Conservation (phyloP, 2,329 filamentous ascomycete genomes). For the Pochonia chlamydosporia region DNA sequence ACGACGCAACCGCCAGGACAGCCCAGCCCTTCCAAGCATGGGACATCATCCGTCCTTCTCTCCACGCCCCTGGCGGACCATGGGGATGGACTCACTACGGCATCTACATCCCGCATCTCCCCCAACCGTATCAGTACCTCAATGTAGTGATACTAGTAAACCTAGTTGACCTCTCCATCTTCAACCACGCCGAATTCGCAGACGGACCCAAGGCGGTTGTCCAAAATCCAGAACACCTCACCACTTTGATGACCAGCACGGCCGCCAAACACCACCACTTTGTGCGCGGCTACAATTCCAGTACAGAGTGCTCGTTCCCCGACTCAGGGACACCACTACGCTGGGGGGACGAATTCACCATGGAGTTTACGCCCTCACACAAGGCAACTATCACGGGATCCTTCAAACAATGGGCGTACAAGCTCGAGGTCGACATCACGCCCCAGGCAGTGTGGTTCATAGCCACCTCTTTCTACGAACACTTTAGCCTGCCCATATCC, state of each 20-base stretch:
- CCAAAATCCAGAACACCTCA: neutral
- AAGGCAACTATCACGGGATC: neutral
- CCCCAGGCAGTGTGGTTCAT: conserved; percentile 1
- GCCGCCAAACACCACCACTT: neutral
- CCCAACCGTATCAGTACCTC: neutral
- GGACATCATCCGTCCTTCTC: neutral
- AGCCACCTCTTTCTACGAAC: neutral
- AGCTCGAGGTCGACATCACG: neutral
- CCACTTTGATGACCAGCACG: neutral
- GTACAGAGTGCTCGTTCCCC: neutral
- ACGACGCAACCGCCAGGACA: neutral
- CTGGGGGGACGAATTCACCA: neutral
- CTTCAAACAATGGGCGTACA: neutral
- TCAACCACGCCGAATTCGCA: neutral
- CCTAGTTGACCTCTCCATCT: conserved; percentile 1
- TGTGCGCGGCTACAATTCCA: neutral
- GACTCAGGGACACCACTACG: neutral
- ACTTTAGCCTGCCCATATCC: neutral
- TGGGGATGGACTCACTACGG: conserved; percentile 1
- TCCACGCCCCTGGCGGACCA: neutral
- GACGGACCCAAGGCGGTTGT: neutral
- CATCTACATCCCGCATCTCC: neutral
- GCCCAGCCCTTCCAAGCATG: neutral
- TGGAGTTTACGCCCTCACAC: neutral
- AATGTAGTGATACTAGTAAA: neutral